Evolutionary conservation across 768 basidiomycete genomes (phyloP), one percentile per base, ranked within the genome.

Genomic region (Agrocybe chaxingu): DNA sequence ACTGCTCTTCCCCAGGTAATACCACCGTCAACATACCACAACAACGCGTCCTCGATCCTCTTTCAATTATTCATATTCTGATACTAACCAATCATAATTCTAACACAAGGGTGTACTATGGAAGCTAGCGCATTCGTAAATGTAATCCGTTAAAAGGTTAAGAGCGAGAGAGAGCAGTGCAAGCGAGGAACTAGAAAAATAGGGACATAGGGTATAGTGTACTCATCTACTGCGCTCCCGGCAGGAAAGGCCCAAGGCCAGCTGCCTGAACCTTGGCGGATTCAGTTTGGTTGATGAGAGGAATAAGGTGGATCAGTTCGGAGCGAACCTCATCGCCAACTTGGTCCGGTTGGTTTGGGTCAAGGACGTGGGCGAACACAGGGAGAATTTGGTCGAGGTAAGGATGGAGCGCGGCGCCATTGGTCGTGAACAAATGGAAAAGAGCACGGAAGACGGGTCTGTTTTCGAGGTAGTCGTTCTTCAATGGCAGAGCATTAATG

Each of bases 381-480:
- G 72, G 70, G 32, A 98, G 77, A 18, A 99, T 72, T 46, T 77
- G 76, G 62, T 96, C 91, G 62, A 98, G 76, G 72, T 85, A 81
- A 2, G 86, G 82, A 36, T 81, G 76, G 33, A 98, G 77, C 1
- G 79, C 72, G 42, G 81, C 75, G 10, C 89, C 82, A 62, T 86
- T 80, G n/a, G 75, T 80, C 54, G 81, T 80, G 81, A 94, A 92
- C 42, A 98, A 77, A 56, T 85, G 77, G 83, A 98, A 91, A 59
- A 99, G 75, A 5, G 90, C 87, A 29, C 84, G 81, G 80, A 96
- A 96, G 38, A 93, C 83, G 1, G 93, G 85, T 34, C 83, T 77
- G 70, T 97, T 96, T 71, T 98, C 97, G 53, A 93, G 80, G 57
- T 74, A 80, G 69, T 99, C 97, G 65, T 90, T 84, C 65, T 84